Evolutionary conservation across 2,329 filamentous ascomycete genomes (phyloP).

Genomic region (Pseudogymnoascus sp.): DNA sequence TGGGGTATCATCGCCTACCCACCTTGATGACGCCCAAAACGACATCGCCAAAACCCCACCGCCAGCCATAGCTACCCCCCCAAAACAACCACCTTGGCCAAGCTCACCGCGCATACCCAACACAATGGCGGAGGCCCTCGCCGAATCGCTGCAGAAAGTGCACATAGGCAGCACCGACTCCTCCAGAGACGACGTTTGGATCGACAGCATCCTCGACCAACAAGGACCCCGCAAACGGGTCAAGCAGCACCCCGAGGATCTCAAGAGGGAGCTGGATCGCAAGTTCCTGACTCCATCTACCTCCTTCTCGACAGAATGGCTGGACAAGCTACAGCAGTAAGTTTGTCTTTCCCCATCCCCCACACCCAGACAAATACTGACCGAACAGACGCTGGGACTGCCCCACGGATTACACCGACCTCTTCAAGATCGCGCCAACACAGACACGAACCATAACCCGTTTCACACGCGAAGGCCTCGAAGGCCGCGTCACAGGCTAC

Average conservation of each 20-base stretch:
- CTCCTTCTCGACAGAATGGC: slow-evolving; percentile 74
- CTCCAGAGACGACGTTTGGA: slow-evolving; percentile 31
- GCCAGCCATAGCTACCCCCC: not conserved
- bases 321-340: slow-evolving; percentile 77
- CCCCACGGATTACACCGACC: slow-evolving; percentile 67
- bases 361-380: slow-evolving; percentile 26
- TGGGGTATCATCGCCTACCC: not conserved
- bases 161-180: slow-evolving; percentile 31
- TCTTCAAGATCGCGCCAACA: slow-evolving; percentile 81
- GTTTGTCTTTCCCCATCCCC: slow-evolving; percentile 15
- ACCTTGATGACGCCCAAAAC: not conserved
- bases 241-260: slow-evolving; percentile 46
- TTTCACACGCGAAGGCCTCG: slow-evolving; percentile 82
- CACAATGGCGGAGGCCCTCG: slow-evolving; percentile 30
- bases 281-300: slow-evolving; percentile 73
- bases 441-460: slow-evolving; percentile 92
- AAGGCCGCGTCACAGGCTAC: slow-evolving; percentile 88
- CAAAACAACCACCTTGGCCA: not conserved
- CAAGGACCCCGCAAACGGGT: slow-evolving; percentile 41
- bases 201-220: slow-evolving; percentile 52
- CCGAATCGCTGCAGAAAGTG: slow-evolving; percentile 42
- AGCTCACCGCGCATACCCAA: not conserved
- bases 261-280: slow-evolving; percentile 63
- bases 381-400: slow-evolving; percentile 62
- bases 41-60: not conserved